Base-by-base conservation (phyloP, 164 flowering plant genomes). In the Liriodendron chinense region DNA sequence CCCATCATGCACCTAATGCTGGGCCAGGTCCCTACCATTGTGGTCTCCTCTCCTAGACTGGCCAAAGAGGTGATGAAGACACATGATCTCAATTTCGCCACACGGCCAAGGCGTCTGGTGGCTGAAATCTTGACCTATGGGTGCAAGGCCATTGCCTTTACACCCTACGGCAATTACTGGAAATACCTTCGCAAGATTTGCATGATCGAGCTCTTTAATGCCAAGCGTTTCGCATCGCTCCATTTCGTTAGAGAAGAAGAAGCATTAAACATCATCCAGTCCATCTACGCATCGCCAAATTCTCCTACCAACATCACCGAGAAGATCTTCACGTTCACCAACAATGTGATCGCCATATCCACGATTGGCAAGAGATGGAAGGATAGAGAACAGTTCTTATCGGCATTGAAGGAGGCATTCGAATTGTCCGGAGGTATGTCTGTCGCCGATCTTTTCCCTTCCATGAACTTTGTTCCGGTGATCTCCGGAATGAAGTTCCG, bases 161-260 rank as follows among this genome's bases (percentile, higher is more conserved):
- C 88, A 14, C 86, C 86, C 2, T 86, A 76, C 59, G 84, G 85
- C 8, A 74, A 68, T 24, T 82, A 78, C 65, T 85, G 88, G 88
- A 73, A 84, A 43, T 82, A 84, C 20, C 25, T 86, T 34, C 64
- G 82, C 3, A 86, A 79, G 70, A 77, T 86, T 72, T 82, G 82
- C 74, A 59, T 65, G 1, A 2, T 74, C 49, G 85, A 84, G 69
- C 83, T 86, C 48, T 47, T 86, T 9, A 82, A 76, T 61, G 21
- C 78, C 1, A 77, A 65, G 72, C 68, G 85, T 0, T 85, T 86
- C 1, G 81, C 76, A 28, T 73, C 81, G 0, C 78, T 81, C 18
- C 47, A 72, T n/a, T 63, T 74, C 2, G 14, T 83, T 1, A 74
- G 87, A 43, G 87, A 78, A 72, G 83, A 85, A 47, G 87, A 81